Conservation (phyloP, 2,329 filamentous ascomycete genomes). For the Venturia effusa region DNA sequence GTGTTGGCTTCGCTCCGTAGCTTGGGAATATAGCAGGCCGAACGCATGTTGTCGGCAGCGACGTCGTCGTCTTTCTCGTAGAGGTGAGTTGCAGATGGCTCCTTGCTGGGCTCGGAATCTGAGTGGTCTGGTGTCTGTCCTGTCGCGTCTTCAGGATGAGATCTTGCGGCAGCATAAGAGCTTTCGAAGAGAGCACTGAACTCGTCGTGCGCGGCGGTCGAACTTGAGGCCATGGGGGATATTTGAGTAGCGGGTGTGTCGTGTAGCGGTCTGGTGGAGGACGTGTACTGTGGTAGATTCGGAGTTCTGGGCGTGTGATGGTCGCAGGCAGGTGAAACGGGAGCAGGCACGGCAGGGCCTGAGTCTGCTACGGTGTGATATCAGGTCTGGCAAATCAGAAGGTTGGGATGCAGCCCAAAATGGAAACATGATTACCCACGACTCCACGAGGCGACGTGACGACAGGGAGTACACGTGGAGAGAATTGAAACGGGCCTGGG, state of each 20-base stretch:
- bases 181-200: constrained; percentile 38
- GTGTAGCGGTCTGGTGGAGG: background rate
- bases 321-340: background rate
- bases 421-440: too few species aligned
- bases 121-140: constrained; percentile 16
- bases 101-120: background rate
- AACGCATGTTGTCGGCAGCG: constrained; percentile 36
- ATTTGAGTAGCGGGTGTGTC: background rate
- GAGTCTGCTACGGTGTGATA: too few species aligned
- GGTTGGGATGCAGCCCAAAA: too few species aligned
- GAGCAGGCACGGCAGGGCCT: too few species aligned
- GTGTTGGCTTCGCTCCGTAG: constrained; percentile 60
- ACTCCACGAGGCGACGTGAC: too few species aligned
- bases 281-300: background rate
- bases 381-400: too few species aligned
- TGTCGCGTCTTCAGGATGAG: constrained; percentile 37
- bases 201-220: constrained; percentile 37
- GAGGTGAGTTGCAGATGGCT: constrained; percentile 11
- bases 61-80: constrained; percentile 37
- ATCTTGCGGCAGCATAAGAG: constrained; percentile 17
- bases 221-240: constrained; percentile 8
- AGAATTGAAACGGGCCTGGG: too few species aligned
- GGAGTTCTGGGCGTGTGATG: constrained; percentile 1
- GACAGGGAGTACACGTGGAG: too few species aligned
- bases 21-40: constrained; percentile 45